These are phyloP conservation scores for Eucalyptus regnans DNA, from an alignment of 345 rosid genomes.

Conservation along the genomic window DNA sequence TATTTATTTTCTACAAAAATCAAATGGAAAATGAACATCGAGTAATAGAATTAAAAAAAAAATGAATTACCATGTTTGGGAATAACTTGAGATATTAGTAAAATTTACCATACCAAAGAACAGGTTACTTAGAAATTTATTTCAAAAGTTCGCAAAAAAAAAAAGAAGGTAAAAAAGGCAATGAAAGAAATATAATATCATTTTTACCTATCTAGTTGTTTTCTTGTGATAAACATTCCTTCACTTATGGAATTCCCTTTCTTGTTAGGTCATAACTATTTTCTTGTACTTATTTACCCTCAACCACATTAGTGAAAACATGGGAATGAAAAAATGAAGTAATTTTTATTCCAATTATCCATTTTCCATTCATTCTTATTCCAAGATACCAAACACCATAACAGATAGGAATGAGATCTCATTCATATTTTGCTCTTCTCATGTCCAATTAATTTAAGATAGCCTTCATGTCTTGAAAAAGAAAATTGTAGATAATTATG, in stretches of 20 bases:
- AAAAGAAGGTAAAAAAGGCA: background rate
- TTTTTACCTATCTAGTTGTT: background rate
- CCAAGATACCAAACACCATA: background rate
- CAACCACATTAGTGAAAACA: background rate
- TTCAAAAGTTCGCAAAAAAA: background rate
- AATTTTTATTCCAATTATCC: background rate
- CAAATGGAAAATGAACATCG: background rate
- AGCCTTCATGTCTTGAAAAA: background rate
- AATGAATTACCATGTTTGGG: background rate
- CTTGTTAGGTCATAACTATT: background rate
- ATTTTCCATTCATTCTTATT: background rate
- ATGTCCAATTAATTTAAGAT: background rate
- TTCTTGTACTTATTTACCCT: background rate
- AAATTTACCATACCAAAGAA: background rate
- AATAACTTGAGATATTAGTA: background rate
- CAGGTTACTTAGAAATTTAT: too few species aligned
- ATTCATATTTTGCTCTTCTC: background rate
- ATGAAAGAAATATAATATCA: too few species aligned
- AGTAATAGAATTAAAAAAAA: background rate
- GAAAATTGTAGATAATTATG: too few species aligned
- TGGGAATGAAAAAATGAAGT: background rate
- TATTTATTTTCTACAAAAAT: too few species aligned
- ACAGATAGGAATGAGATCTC: rapidly evolving
- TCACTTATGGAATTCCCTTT: background rate
- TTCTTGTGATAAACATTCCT: background rate